These are phyloP conservation scores for Macrophomina phaseolina DNA, from an alignment of 2,329 filamentous ascomycete genomes.

Conservation along the genomic window DNA sequence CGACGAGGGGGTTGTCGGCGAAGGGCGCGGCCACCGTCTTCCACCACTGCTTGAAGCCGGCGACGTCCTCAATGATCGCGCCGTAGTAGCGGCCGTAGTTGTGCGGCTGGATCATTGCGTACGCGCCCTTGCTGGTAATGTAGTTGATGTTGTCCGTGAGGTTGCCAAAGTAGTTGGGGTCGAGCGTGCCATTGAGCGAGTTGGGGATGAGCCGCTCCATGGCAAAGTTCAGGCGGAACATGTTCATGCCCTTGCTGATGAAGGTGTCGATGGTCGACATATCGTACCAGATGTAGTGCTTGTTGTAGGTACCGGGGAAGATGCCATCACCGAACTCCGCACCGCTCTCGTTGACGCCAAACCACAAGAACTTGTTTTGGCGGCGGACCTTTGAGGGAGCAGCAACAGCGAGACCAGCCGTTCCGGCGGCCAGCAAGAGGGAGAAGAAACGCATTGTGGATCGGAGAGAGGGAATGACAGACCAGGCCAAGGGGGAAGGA, in stretches of 20 bases:
- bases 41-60: conserved; percentile 53
- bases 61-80: conserved; percentile 51
- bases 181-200: conserved; percentile 53
- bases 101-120: conserved; percentile 57
- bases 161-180: conserved; percentile 52
- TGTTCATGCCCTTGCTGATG: conserved; percentile 61
- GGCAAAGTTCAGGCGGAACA: conserved; percentile 62
- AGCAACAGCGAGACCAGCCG: conserved; percentile 30
- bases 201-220: conserved; percentile 64
- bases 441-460: conserved; percentile 33
- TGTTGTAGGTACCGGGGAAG: conserved; percentile 64
- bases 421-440: conserved; percentile 30
- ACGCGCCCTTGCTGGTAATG: conserved; percentile 55
- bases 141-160: conserved; percentile 51
- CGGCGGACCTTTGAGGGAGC: conserved; percentile 27
- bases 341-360: conserved; percentile 62
- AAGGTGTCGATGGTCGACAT: conserved; percentile 55
- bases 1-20: conserved; percentile 49
- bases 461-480: neutral
- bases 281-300: conserved; percentile 68
- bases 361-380: conserved; percentile 35
- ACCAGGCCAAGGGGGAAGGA: neutral
- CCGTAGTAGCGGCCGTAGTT: conserved; percentile 58
- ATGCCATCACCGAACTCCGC: conserved; percentile 67
- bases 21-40: conserved; percentile 47